Conservation (phyloP, 495 filamentous ascomycete species). For the Parathielavia appendiculata region DNA sequence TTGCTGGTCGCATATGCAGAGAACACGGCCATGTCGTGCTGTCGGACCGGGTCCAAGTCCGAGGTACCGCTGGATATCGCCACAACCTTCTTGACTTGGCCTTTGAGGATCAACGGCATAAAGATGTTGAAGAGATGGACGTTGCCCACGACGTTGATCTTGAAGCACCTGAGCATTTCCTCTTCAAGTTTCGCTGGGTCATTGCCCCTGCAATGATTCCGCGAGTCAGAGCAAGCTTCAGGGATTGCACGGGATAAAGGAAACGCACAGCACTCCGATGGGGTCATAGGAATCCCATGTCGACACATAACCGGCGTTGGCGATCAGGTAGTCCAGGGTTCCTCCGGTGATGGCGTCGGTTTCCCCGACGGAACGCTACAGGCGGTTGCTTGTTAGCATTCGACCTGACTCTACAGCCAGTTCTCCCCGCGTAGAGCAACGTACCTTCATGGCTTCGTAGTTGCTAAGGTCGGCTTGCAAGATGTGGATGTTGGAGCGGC, state of each 20-base stretch:
- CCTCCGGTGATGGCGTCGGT: not conserved
- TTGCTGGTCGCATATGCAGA: slow-evolving; percentile 36
- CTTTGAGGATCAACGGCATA: slow-evolving; percentile 47
- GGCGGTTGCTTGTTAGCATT: not conserved
- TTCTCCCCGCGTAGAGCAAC: too few species aligned
- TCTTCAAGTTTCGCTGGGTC: not conserved
- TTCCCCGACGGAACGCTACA: not conserved
- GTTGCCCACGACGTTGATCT: slow-evolving; percentile 45
- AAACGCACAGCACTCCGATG: not conserved
- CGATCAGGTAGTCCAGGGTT: not conserved
- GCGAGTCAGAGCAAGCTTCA: not conserved
- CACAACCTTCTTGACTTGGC: slow-evolving; percentile 51
- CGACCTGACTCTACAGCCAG: too few species aligned
- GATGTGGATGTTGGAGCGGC: not conserved
- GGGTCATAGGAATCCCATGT: not conserved
- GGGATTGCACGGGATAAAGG: not conserved
- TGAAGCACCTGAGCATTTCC: slow-evolving; percentile 26
- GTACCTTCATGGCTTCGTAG: not conserved
- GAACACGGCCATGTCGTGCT: slow-evolving; percentile 26
- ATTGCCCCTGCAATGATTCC: not conserved
- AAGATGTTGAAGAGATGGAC: slow-evolving; percentile 51
- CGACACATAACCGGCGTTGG: not conserved
- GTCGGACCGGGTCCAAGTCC: slow-evolving; percentile 31
- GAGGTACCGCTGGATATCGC: slow-evolving; percentile 45
- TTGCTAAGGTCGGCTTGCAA: not conserved